Percentiles rank a stretch among this genome's conserved stretches.
Conservation (phyloP, 768 basidiomycete genomes). For the Boletus coccyginus region DNA sequence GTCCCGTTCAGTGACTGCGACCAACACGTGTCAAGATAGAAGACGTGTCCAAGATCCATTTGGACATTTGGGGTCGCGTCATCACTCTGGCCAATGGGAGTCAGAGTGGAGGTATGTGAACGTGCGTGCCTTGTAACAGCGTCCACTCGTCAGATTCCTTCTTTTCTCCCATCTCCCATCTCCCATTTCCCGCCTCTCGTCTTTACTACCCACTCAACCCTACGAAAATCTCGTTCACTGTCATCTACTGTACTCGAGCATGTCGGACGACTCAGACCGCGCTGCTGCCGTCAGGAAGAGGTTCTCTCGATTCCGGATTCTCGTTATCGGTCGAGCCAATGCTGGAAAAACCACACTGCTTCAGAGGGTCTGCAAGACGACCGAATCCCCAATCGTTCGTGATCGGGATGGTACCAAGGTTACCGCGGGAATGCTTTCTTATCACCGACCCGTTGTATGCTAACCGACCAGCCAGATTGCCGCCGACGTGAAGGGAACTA, state of each 20-base stretch:
- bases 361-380: constrained; percentile 36
- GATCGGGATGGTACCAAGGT: constrained; percentile 22
- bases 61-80: too few relatives aligned
- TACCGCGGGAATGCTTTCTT: not conserved
- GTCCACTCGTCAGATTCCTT: too few relatives aligned
- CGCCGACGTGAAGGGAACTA: not conserved
- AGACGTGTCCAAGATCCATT: too few relatives aligned
- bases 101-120: too few relatives aligned
- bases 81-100: too few relatives aligned
- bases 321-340: constrained; percentile 40
- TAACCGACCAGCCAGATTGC: constrained; percentile 10
- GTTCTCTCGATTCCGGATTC: constrained; percentile 33
- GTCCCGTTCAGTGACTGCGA: too few relatives aligned
- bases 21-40: too few relatives aligned
- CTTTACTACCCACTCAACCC: too few relatives aligned
- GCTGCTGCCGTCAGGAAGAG: not conserved
- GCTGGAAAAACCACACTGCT: constrained; percentile 42
- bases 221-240: not conserved
- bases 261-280: constrained; percentile 1
- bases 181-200: too few relatives aligned
- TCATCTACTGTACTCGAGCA: not conserved
- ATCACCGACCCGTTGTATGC: not conserved
- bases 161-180: not conserved
- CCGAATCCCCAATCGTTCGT: constrained; percentile 31
- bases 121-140: too few relatives aligned